phyloP scores from a whole-genome alignment of 2,329 filamentous ascomycete genomes.

The Tolypocladium album region DNA sequence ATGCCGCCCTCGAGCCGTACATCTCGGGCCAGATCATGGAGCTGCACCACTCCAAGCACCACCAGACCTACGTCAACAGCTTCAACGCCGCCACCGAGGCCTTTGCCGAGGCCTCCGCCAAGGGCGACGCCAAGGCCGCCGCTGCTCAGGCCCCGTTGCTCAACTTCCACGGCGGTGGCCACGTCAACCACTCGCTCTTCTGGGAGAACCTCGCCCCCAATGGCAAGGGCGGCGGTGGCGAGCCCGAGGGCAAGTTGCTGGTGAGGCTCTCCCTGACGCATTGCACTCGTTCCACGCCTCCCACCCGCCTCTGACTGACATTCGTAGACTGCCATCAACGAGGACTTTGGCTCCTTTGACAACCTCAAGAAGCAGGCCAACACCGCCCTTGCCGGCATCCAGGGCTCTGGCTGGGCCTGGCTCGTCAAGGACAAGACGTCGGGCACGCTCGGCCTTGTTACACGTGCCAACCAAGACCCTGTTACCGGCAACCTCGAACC shows the following conservation, averaged over 20 bases:
- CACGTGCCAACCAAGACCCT: constrained; percentile 80
- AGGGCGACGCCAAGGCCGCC: constrained; percentile 45
- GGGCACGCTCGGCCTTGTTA: constrained; percentile 52
- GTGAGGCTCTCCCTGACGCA: constrained; percentile 25
- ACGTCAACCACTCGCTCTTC: constrained; percentile 81
- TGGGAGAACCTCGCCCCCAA: constrained; percentile 72
- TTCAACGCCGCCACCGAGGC: constrained; percentile 74
- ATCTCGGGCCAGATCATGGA: constrained; percentile 93
- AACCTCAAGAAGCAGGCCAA: constrained; percentile 58
- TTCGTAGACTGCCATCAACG: constrained; percentile 43
- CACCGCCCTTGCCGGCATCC: constrained; percentile 59
- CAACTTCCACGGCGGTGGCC: constrained; percentile 76
- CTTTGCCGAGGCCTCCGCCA: constrained; percentile 50
- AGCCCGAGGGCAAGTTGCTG: constrained; percentile 51
- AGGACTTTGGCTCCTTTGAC: constrained; percentile 57
- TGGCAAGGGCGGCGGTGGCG: constrained; percentile 49
- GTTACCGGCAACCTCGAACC: constrained; percentile 75
- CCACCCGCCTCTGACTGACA: constrained; percentile 14
- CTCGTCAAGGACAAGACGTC: constrained; percentile 60
- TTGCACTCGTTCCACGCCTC: constrained; percentile 20
- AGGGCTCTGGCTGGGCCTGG: constrained; percentile 89
- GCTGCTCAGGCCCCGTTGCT: constrained; percentile 43
- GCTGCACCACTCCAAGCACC: constrained; percentile 88
- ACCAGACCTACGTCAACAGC: constrained; percentile 85
- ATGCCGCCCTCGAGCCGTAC: constrained; percentile 77